Evolutionary conservation across 352 stramenopile species (phyloP), one percentile per base, ranked within the genome.

Genomic region (Globisporangium cederbergense): DNA sequence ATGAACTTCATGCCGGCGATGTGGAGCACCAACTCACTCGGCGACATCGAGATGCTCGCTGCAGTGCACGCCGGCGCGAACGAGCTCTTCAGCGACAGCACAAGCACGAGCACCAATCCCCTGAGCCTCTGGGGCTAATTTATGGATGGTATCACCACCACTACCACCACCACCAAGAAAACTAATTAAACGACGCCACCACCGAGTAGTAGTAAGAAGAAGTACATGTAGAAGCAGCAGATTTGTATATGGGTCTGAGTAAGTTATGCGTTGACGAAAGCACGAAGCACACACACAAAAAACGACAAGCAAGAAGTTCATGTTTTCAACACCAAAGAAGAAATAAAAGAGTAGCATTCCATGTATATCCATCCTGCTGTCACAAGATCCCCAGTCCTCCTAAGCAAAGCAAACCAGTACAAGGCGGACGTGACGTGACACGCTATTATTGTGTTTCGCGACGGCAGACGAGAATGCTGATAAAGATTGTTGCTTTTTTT

Each of bases 1-100:
- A 65, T 67, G 60, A 65, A 63, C n/a, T 69, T 77, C 10, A 8
- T 65, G 4, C 70, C 76, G 11, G 60, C 77, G 13, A 77, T 79
- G 70, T 85, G 76, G 76, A 85, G 76, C 58, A 82, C 76, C 36
- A 79, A 78, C 54, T 85, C 76, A 56, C 70, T 85, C 14, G 76
- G 58, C 36, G 62, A 67, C 63, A 45, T 68, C n/a, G 63, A 83
- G 43, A 68, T 73, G 49, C 66, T 83, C 50, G 66, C 70, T 11
- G 28, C 54, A 20, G 53, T 43, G 8, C 46, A 64, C 34, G 59
- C 52, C 25, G 69, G 65, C 49, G 67, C 65, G 45, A 72, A 78
- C 38, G 74, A 83, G 64, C 67, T 81, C 38, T 68, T 81, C 34
- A 64, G 71, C 34, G 71, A 73, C 54, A 70, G 30, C 62, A 30